Conservation (phyloP, 2,329 filamentous ascomycete species). For the Ceratocystis cubensis region DNA sequence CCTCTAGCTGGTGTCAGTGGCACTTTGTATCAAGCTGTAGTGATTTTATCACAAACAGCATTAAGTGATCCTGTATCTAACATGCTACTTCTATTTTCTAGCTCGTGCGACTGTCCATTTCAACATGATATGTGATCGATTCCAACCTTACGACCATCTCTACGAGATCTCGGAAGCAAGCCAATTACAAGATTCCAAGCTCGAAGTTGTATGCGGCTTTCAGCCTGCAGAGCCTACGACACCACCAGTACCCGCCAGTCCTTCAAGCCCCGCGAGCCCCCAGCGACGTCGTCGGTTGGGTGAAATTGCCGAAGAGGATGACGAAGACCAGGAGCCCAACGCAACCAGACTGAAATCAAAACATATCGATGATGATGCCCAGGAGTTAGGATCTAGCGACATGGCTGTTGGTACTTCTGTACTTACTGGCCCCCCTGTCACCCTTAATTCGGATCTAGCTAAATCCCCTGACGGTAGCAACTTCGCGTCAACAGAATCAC, state of each 20-base stretch:
- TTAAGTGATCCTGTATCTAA: not conserved
- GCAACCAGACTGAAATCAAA: slow-evolving; percentile 47
- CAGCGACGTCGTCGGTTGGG: slow-evolving; percentile 64
- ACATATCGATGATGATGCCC: slow-evolving; percentile 29
- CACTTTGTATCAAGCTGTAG: not conserved
- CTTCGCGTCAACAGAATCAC: slow-evolving; percentile 39
- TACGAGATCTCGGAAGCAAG: slow-evolving; percentile 63
- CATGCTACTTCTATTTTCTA: slow-evolving; percentile 30
- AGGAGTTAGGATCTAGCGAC: slow-evolving; percentile 22
- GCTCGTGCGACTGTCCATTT: slow-evolving; percentile 70
- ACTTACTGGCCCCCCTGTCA: slow-evolving; percentile 31
- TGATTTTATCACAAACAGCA: not conserved
- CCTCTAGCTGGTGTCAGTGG: not conserved
- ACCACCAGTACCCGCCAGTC: slow-evolving; percentile 39
- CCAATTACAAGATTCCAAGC: slow-evolving; percentile 74
- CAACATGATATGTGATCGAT: slow-evolving; percentile 53
- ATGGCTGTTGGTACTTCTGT: slow-evolving; percentile 7
- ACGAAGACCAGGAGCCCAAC: slow-evolving; percentile 48
- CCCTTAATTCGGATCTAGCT: slow-evolving; percentile 41
- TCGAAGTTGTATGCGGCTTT: slow-evolving; percentile 78
- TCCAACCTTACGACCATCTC: slow-evolving; percentile 74
- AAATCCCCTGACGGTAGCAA: slow-evolving; percentile 37
- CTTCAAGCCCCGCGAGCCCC: slow-evolving; percentile 77
- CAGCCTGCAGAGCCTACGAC: slow-evolving; percentile 56
- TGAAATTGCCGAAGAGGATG: slow-evolving; percentile 88